Percentiles rank a stretch among this genome's conserved stretches.
Conservation (phyloP, 2,329 filamentous ascomycete species). For the Trichoderma harzianum region DNA sequence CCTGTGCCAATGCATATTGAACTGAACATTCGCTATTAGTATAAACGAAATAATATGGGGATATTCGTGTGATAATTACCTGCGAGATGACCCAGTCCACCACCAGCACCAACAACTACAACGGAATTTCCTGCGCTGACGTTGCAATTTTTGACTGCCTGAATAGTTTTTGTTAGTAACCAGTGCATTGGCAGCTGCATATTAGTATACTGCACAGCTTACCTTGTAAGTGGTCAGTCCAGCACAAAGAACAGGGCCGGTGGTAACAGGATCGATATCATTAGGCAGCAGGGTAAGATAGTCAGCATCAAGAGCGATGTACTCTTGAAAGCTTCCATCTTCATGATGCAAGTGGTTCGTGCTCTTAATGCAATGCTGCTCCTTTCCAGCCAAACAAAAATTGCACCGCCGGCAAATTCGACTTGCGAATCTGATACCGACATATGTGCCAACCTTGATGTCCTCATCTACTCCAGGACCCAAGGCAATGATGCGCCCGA, state of each 20-base stretch:
- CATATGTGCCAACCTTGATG: conserved; percentile 17
- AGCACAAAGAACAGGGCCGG: conserved; percentile 19
- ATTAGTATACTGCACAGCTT: background rate
- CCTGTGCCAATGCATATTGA: conserved; percentile 21
- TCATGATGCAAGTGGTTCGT: conserved; percentile 22
- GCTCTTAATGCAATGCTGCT: conserved; percentile 22
- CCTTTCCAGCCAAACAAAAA: conserved; percentile 20
- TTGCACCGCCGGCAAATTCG: conserved; percentile 19
- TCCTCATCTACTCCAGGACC: conserved; percentile 19
- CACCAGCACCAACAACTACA: conserved; percentile 19
- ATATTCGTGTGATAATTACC: background rate
- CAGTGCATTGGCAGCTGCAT: accelerated
- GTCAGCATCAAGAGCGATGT: conserved; percentile 18
- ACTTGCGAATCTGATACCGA: conserved; percentile 19
- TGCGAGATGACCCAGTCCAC: conserved; percentile 21
- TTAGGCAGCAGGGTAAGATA: conserved; percentile 17
- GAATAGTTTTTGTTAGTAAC: background rate
- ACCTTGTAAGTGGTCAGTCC: conserved; percentile 23
- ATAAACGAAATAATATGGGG: background rate
- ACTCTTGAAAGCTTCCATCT: conserved; percentile 23
- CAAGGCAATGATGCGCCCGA: conserved; percentile 19
- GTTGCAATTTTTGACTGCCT: conserved; percentile 22
- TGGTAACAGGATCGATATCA: conserved; percentile 20
- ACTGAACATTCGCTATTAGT: background rate
- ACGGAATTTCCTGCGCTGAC: conserved; percentile 21